Evolutionary conservation across 139 green algal genomes (phyloP), one percentile per base, ranked within the genome.

Genomic region (Picochlorum sp.): DNA sequence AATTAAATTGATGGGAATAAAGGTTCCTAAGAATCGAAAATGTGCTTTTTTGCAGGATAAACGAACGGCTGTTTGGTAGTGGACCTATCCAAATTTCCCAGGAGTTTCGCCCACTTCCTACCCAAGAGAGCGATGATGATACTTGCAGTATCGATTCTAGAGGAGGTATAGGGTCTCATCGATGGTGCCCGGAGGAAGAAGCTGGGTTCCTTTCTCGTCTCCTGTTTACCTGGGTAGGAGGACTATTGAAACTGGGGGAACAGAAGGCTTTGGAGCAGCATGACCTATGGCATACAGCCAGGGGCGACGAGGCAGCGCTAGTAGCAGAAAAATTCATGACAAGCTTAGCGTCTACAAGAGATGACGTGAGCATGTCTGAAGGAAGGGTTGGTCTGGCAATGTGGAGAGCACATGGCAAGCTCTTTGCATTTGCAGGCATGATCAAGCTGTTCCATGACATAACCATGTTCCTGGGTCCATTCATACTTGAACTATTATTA

Each of bases 361-460:
- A 73, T 29, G 50, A 53, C 16, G 24, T 63, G 20, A 5, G 35
- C 5, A 29, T 12, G 37, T 28, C 4, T 50, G 50, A 71, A 37
- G 72, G 58, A 2, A 45, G 33, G 18, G 22, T 80, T 13, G 67
- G 61, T 59, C 32, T 25, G 13, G 69, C 69, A 33, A 78, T 79
- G 61, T 74, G 63, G 61, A 55, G 39, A 20, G 47, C 47, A 7
- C 69, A 78, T 36, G 31, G 68, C 20, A 37, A 44, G 12, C n/a
- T 28, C 1, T 73, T 73, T 33, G 40, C 69, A 16, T 7, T 59
- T 7, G 77, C 81, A 1, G 85, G 74, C 26, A 18, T 79, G 18
- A 26, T 89, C 24, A 92, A 94, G 68, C 47, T 94, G 9, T 36
- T 81, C 3, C 82, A 91, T 43, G 85, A 92, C 67, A 20, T 62